Evolutionary conservation across 345 rosid genomes (phyloP), one percentile per base, ranked within the genome.

Genomic region (Punica granatum): DNA sequence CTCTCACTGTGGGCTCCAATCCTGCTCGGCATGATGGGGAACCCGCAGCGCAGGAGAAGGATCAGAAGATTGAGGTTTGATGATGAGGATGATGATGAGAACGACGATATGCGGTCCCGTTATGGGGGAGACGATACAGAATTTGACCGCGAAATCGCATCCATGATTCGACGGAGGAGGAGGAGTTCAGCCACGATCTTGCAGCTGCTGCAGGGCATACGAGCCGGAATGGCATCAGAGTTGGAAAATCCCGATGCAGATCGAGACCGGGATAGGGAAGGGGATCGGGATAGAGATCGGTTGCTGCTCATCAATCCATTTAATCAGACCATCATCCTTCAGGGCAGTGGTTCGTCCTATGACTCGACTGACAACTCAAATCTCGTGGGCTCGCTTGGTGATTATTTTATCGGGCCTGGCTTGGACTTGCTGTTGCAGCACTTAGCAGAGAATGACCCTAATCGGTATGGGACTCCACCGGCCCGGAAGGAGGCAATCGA

Each of bases 1-100:
- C 80, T 90, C 77, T 81, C 92, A 56, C 82, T 93, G 28, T 93
- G 96, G 97, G 95, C 86, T 1, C 94, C 98, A 0, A 72, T 93
- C 73, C 83, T 93, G 74, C 88, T 93, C 32, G 94, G 95, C 5
- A 86, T 93, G 96, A 85, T 87, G 86, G 89, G 86, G 6, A 89
- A 82, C 70, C 75, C 84, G 21, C 82, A 76, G 9, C 82, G 88
- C 15, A 78, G 82, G 28, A 78, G 92, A 69, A 80, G 97, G 76
- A 68, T 77, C 21, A 83, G 97, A 66, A 85, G 85, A 65, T 63
- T 76, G 16, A 84, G 69, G 31, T 79, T 79, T 60, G 86, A 79
- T 5, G 75, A 72, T 39, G 91, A 80, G 68, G 92, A 87, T 1
- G 79, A 81, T 34, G 79, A 82, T 31, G 82, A 77, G 32, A 71